Percentiles rank a stretch among this genome's conserved stretches.
Conservation (phyloP, 1,284 basidiomycete species). For the Gomphus bonarii region DNA sequence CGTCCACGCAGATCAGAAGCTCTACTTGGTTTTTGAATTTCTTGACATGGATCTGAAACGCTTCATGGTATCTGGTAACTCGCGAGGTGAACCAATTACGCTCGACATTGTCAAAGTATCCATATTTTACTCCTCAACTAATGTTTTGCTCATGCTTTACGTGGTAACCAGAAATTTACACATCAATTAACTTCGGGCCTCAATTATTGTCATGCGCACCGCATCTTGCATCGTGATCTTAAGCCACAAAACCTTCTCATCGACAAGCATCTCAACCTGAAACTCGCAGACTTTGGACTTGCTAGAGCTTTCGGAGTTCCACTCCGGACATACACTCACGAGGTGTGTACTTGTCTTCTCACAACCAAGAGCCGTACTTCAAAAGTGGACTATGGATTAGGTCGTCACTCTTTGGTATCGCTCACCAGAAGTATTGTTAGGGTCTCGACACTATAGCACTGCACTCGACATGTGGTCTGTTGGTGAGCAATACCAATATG, state of each 20-base stretch:
- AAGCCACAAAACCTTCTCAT: constrained; percentile 98
- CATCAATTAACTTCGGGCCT: constrained; percentile 82
- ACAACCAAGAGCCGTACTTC: background rate
- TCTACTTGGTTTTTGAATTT: constrained; percentile 97
- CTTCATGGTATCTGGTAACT: constrained; percentile 87
- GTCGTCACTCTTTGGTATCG: constrained; percentile 99
- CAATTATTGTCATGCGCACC: constrained; percentile 91
- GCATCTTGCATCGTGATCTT: constrained; percentile 93
- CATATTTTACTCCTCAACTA: constrained; percentile 19
- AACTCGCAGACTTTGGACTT: constrained; percentile 94
- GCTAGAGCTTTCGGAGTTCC: constrained; percentile 97
- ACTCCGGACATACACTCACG: constrained; percentile 95
- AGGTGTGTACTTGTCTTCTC: constrained; percentile 42
- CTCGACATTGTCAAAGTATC: constrained; percentile 79
- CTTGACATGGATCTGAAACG: constrained; percentile 91
- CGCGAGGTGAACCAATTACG: constrained; percentile 58
- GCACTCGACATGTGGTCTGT: constrained; percentile 99
- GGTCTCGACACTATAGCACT: constrained; percentile 92
- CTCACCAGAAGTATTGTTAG: constrained; percentile 92
- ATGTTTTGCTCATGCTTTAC: constrained; percentile 13
- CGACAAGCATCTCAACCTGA: constrained; percentile 82
- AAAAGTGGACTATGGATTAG: constrained; percentile 31
- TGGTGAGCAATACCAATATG: constrained; percentile 28
- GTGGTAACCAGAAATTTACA: constrained; percentile 71
- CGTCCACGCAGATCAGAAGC: constrained; percentile 92